Percentiles rank a stretch among this genome's conserved stretches.
These are phyloP conservation scores for Daldinia sp. DNA, from an alignment of 2,329 filamentous ascomycete species.

Conservation along the genomic window DNA sequence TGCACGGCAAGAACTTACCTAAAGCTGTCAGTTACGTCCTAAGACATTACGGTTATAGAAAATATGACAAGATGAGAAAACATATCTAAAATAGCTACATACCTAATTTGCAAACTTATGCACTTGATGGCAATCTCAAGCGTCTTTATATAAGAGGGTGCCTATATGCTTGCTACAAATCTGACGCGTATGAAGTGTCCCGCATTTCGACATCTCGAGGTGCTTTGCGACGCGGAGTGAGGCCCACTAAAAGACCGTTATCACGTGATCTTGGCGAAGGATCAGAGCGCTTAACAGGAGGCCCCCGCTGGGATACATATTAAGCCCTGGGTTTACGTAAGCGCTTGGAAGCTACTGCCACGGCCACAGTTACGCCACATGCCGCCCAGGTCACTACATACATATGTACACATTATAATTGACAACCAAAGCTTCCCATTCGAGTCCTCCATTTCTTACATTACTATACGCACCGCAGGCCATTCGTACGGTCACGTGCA, in stretches of 20 bases:
- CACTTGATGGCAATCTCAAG: not conserved
- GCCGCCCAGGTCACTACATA: no score
- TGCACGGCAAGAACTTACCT: no score
- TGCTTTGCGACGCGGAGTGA: not conserved
- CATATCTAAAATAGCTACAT: not conserved
- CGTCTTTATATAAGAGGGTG: not conserved
- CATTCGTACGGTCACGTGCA: no score
- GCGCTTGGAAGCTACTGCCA: no score
- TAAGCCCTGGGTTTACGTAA: no score
- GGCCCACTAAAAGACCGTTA: not conserved
- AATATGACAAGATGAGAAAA: not conserved
- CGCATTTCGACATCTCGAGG: not conserved
- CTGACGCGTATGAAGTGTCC: constrained; percentile 1
- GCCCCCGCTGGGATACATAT: no score
- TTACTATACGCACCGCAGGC: no score
- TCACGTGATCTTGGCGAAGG: not conserved
- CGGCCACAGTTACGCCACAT: no score
- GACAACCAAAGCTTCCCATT: no score
- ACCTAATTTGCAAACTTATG: not conserved
- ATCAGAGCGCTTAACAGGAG: no score
- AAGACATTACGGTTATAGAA: not conserved
- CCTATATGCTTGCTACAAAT: not conserved
- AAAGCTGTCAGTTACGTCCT: not conserved
- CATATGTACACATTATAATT: no score
- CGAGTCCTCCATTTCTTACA: no score